Base-by-base conservation (phyloP, 306 rosid species). In the Quercus rubra region DNA sequence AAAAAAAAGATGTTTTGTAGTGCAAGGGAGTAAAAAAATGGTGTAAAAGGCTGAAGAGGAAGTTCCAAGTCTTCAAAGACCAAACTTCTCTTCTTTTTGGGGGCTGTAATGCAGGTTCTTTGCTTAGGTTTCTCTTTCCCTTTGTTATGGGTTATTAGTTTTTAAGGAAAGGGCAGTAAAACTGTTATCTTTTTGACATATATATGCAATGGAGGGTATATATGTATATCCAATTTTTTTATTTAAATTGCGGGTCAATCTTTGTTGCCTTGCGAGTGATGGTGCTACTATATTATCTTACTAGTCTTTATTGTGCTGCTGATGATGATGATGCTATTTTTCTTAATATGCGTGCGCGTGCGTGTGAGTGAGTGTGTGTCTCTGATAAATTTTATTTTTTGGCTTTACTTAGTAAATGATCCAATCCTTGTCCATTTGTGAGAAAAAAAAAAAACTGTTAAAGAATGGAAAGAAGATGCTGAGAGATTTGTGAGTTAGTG, bases 131-230 rank as follows among this genome's bases (percentile, higher is more conserved):
- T 79, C 31, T 38, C 72, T 73, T 13, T 49, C 17, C 15, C 54
- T 41, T 41, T 56, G 1, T 41, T 49, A 15, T 79, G 83, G 52
- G 77, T 74, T 55, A 38, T 58, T 68, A 38, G 17, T 55, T 74
- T 81, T 87, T 81, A 74, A 68, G 70, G 74, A 74, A 86, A 76
- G 80, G 80, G 81, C 84, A 74, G 81, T 82, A 71, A 27, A 88
- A 83, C 84, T 31, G 78, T 66, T 6, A 72, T 82, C 90, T 89
- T 77, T 49, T 87, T 85, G 87, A 86, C 89, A 64, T 27, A 79
- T 81, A 78, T 78, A 57, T 74, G 86, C 77, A 82, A 86, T 72
- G 85, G 78, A 83, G 82, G 85, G 76, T 69, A 82, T 85, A 76
- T 79, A 73, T 88, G 90, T 84, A 88, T 75, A 72, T 77, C 21